Conservation (phyloP, 129 eudicot species). For the Arctium lappa region DNA sequence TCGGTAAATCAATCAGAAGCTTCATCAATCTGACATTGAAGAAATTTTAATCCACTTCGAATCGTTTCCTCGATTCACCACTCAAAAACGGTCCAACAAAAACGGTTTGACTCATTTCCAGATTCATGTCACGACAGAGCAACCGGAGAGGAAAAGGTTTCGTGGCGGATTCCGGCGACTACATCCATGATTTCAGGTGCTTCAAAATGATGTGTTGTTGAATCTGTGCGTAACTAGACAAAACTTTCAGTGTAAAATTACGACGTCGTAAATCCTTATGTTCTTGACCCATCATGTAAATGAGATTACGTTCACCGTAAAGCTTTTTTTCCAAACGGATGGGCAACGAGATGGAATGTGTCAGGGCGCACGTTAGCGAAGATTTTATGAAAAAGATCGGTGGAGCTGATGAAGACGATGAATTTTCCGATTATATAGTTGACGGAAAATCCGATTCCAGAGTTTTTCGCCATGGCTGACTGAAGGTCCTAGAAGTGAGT, state of each 20-base stretch:
- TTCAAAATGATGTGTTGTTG: conserved; percentile 56
- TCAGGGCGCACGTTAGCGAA: conserved; percentile 81
- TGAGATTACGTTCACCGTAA: conserved; percentile 77
- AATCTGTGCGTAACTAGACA: conserved; percentile 49
- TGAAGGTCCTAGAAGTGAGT: conserved; percentile 69
- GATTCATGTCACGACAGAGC: conserved; percentile 70
- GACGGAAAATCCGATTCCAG: conserved; percentile 62
- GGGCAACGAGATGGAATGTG: conserved; percentile 80
- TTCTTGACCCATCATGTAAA: conserved; percentile 75
- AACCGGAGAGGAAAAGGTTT: conserved; percentile 50
- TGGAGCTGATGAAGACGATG: conserved; percentile 61
- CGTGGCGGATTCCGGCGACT: not conserved
- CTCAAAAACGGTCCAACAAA: conserved; percentile 72
- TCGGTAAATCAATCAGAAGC: conserved; percentile 70
- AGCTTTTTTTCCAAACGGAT: conserved; percentile 82
- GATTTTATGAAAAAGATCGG: conserved; percentile 66
- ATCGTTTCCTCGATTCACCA: conserved; percentile 32
- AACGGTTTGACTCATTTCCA: conserved; percentile 81
- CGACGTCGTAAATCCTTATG: conserved; percentile 92
- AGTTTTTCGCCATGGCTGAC: conserved; percentile 46
- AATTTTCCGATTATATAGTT: conserved; percentile 77
- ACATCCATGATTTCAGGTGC: conserved; percentile 53
- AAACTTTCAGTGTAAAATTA: conserved; percentile 71
- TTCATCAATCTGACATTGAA: conserved; percentile 78
- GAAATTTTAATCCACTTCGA: conserved; percentile 60